Evolutionary conservation across 352 stramenopile genomes (phyloP), one percentile per base, ranked within the genome.

Genomic region (Phytophthora multivora): DNA sequence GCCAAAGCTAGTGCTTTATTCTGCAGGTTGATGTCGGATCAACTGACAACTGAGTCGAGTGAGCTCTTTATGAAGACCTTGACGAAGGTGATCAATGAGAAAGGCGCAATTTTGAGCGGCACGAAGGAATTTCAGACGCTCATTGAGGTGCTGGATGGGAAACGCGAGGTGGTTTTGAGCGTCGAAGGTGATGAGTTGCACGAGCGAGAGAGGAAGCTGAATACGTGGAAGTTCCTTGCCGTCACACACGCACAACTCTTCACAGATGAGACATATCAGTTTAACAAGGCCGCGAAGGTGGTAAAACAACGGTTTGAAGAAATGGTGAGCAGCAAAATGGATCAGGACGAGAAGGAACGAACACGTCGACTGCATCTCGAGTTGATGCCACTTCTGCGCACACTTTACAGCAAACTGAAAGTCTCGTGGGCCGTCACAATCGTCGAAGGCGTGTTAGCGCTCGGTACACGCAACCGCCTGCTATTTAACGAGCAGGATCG

Each of bases 211-310:
- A 51, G 11, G 38, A 59, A 71, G 23, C 40, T 80, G 15, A 69
- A 77, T 0, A 50, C 75, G 33, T 93, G 82, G 85, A 73, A 75
- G 54, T 69, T 91, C 33, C 35, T 87, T 19, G 74, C 70, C 3
- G 52, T 91, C 57, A 88, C 80, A 1, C 80, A 91, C 51, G 60
- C 67, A 10, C 75, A 90, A 50, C 75, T 94, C 9, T 88, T 89
- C 56, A 94, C 83, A 6, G 85, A 94, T 59, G 85, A 94, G 59
- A 89, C 85, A 51, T 94, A 89, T 45, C 62, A 89, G 65, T 94
- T 94, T 59, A 82, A 70, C 23, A 88, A 88, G 42, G 80, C 83
- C 12, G 72, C 76, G 5, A 92, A 92, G 51, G 62, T 69, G 11
- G 76, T 91, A 6, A 77, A 84, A 52, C 48, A 59, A n/a, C 74